Evolutionary conservation across 2,329 filamentous ascomycete species (phyloP).

Genomic region (Phoma sp.): DNA sequence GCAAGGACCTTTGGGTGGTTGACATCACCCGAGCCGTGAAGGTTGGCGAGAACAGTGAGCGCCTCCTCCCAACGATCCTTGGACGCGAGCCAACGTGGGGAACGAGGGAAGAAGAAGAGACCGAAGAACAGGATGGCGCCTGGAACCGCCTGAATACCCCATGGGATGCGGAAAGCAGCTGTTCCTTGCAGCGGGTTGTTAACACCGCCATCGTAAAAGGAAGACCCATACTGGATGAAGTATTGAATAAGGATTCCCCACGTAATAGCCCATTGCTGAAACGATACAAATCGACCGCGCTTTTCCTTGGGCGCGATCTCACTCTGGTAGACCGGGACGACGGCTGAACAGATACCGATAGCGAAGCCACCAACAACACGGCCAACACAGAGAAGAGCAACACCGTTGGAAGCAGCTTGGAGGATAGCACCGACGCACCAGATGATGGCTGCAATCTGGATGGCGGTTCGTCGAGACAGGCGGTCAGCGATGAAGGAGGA

Average conservation of each 20-base stretch:
- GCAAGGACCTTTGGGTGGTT: conserved; percentile 67
- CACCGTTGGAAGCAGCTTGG: conserved; percentile 48
- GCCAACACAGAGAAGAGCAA: conserved; percentile 52
- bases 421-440: conserved; percentile 56
- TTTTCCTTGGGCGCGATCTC: conserved; percentile 68
- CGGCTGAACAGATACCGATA: conserved; percentile 87
- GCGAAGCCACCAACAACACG: conserved; percentile 85
- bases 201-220: conserved; percentile 58
- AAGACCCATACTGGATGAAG: conserved; percentile 70
- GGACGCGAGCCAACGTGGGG: conserved; percentile 73
- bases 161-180: conserved; percentile 51
- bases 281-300: conserved; percentile 64
- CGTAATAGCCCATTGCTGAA: conserved; percentile 77
- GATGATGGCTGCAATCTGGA: conserved; percentile 53
- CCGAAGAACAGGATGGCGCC: conserved; percentile 48
- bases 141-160: conserved; percentile 53
- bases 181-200: conserved; percentile 52
- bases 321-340: conserved; percentile 91
- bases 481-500: conserved; percentile 56
- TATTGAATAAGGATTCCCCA: conserved; percentile 72
- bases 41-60: conserved; percentile 58
- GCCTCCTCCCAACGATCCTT: conserved; percentile 73
- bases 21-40: conserved; percentile 65
- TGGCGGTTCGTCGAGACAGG: conserved; percentile 53
- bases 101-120: conserved; percentile 54